These are phyloP conservation scores for Croton setiger DNA, from an alignment of 441 rosid species.

Conservation along the genomic window DNA sequence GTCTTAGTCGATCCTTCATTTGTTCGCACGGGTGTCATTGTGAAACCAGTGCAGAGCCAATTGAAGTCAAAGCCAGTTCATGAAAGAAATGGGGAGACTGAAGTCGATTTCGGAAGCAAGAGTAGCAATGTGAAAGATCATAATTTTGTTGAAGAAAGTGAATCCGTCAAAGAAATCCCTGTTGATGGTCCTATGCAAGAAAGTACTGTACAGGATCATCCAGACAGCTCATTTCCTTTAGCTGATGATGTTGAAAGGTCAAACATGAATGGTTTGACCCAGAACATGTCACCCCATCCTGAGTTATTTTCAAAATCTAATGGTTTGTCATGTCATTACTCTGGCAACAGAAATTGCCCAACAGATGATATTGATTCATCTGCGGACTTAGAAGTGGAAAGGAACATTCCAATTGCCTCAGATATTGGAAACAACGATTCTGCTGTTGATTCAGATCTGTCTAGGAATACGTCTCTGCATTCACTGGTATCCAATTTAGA, in stretches of 20 bases:
- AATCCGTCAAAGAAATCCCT: conserved; percentile 40
- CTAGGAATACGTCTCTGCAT: conserved; percentile 23
- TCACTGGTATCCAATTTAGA: conserved; percentile 44
- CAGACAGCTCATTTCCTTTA: conserved; percentile 21
- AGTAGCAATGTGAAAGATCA: conserved; percentile 26
- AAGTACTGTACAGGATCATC: conserved; percentile 25
- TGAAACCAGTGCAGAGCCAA: conserved; percentile 31
- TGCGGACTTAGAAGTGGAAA: conserved; percentile 39
- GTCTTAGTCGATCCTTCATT: conserved; percentile 45
- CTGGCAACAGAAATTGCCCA: conserved; percentile 22
- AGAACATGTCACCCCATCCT: conserved; percentile 21
- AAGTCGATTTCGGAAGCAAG: conserved; percentile 22
- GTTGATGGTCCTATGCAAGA: conserved; percentile 34
- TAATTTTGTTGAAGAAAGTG: conserved; percentile 28
- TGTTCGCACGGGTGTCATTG: conserved; percentile 31
- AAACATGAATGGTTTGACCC: conserved; percentile 16
- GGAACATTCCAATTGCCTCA: conserved; percentile 34
- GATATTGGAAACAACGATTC: conserved; percentile 25
- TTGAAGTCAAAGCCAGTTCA: conserved; percentile 23
- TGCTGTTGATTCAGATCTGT: conserved; percentile 25
- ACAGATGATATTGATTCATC: conserved; percentile 29
- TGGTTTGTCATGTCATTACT: conserved; percentile 9
- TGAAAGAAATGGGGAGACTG: conserved; percentile 25
- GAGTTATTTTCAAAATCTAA: conserved; percentile 22
- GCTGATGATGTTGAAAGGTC: conserved; percentile 31